Evolutionary conservation across 2,329 filamentous ascomycete species (phyloP).

Genomic region (Exophiala calicioides): DNA sequence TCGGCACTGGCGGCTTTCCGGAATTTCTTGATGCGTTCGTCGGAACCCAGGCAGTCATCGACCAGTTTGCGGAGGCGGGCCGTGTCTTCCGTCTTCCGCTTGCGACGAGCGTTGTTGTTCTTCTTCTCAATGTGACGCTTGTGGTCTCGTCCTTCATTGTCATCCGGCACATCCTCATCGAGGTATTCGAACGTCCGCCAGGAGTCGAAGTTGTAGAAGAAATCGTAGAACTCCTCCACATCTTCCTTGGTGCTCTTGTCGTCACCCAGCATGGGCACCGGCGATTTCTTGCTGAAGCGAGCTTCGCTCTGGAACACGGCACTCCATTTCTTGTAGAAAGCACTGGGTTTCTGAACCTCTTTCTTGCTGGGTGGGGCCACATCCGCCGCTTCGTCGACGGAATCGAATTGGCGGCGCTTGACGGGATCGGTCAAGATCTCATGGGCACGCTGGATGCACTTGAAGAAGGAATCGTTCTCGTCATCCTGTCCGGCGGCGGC

Average conservation of each 20-base stretch:
- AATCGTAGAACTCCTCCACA: conserved; percentile 97
- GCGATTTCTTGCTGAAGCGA: conserved; percentile 88
- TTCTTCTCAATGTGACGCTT: conserved; percentile 98
- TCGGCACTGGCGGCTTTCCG: conserved; percentile 83
- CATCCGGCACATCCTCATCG: conserved; percentile 97
- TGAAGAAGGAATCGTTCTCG: conserved; percentile 96
- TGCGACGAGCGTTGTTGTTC: conserved; percentile 95
- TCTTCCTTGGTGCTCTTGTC: conserved; percentile 83
- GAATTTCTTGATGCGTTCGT: conserved; percentile 98
- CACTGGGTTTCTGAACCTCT: conserved; percentile 71
- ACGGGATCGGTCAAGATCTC: conserved; percentile 89
- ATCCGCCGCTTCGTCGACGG: conserved; percentile 90
- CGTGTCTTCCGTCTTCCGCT: conserved; percentile 99
- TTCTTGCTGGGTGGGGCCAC: conserved; percentile 93
- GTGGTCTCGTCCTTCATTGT: conserved; percentile 98
- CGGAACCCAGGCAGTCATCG: conserved; percentile 78
- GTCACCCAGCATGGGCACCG: conserved; percentile 82
- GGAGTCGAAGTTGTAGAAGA: conserved; percentile 99
- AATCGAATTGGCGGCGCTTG: conserved; percentile 94
- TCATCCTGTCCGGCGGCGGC: conserved; percentile 83
- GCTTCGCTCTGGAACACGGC: conserved; percentile 87
- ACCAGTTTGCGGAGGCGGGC: conserved; percentile 85
- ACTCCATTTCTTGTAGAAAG: conserved; percentile 95
- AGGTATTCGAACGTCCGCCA: conserved; percentile 98
- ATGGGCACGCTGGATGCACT: conserved; percentile 98